These are phyloP conservation scores for Hypomontagnella monticulosa DNA, from an alignment of 495 filamentous ascomycete genomes.

Conservation along the genomic window DNA sequence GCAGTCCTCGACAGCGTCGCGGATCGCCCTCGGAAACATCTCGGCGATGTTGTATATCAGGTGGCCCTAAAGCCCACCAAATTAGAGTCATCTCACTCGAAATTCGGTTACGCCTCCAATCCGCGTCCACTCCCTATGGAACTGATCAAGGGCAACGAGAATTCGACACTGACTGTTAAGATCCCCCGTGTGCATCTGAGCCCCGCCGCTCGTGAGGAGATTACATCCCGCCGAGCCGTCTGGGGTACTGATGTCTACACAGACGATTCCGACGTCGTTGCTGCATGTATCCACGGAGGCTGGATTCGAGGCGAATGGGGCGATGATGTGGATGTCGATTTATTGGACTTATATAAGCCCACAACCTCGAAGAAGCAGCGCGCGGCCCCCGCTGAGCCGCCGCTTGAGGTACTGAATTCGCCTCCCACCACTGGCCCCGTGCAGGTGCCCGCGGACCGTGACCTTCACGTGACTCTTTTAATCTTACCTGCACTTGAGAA, in stretches of 20 bases:
- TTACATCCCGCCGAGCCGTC: slow-evolving; percentile 77
- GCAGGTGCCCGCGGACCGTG: slow-evolving; percentile 66
- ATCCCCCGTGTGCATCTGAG: slow-evolving; percentile 82
- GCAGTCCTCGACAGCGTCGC: slow-evolving; percentile 74
- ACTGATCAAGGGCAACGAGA: slow-evolving; percentile 81
- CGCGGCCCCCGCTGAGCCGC: slow-evolving; percentile 37
- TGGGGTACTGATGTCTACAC: slow-evolving; percentile 97
- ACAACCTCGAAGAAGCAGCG: slow-evolving; percentile 43
- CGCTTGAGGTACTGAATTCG: slow-evolving; percentile 49
- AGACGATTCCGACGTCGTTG: slow-evolving; percentile 93
- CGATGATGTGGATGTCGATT: slow-evolving; percentile 70
- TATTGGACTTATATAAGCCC: slow-evolving; percentile 71
- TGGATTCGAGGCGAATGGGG: slow-evolving; percentile 91
- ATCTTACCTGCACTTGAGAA: slow-evolving; percentile 80
- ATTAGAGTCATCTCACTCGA: slow-evolving; percentile 57
- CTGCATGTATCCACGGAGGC: slow-evolving; percentile 91
- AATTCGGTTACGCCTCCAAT: slow-evolving; percentile 73
- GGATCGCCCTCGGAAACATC: slow-evolving; percentile 77
- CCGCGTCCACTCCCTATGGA: slow-evolving; percentile 75
- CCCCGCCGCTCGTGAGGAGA: slow-evolving; percentile 74
- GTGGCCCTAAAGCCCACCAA: slow-evolving; percentile 66
- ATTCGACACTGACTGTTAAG: slow-evolving; percentile 88
- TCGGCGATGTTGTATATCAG: slow-evolving; percentile 69
- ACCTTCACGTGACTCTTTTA: slow-evolving; percentile 84
- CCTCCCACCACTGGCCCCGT: slow-evolving; percentile 62